phyloP scores from a whole-genome alignment of 352 stramenopile species.

The Phytophthora tubulina region DNA sequence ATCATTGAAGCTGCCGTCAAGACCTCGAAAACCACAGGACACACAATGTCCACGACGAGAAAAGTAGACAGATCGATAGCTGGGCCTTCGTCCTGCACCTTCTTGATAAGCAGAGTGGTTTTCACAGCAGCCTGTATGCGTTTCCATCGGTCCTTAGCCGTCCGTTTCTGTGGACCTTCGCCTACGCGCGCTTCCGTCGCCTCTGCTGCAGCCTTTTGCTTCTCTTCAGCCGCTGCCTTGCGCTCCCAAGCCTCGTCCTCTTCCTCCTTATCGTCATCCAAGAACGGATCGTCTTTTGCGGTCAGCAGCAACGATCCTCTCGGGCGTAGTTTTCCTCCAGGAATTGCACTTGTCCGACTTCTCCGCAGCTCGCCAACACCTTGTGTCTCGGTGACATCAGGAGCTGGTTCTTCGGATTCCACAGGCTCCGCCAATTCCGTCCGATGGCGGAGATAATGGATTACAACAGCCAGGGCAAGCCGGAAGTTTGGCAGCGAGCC shows the following conservation, averaged over 20 bases:
- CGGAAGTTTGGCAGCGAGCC: conserved; percentile 81
- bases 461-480: conserved; percentile 76
- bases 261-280: conserved; percentile 66
- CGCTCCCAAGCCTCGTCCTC: conserved; percentile 58
- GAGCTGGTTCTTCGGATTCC: conserved; percentile 12
- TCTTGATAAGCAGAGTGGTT: conserved; percentile 67
- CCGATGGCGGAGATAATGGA: conserved; percentile 81
- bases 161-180: conserved; percentile 25
- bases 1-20: conserved; percentile 61
- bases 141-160: conserved; percentile 60
- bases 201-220: conserved; percentile 36
- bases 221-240: conserved; percentile 41
- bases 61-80: conserved; percentile 81
- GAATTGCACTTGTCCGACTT: conserved; percentile 36
- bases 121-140: conserved; percentile 60
- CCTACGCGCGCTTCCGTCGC: conserved; percentile 27
- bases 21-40: conserved; percentile 76
- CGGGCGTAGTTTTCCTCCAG: conserved; percentile 17
- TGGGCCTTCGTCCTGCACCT: conserved; percentile 64
- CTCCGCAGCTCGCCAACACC: conserved; percentile 25
- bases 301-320: conserved; percentile 51
- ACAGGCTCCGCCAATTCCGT: conserved; percentile 54
- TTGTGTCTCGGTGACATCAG: conserved; percentile 14
- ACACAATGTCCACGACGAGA: conserved; percentile 79
- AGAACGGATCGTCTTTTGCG: conserved; percentile 65